Conservation (phyloP, 345 rosid species). For the Arabidopsis thaliana region DNA sequence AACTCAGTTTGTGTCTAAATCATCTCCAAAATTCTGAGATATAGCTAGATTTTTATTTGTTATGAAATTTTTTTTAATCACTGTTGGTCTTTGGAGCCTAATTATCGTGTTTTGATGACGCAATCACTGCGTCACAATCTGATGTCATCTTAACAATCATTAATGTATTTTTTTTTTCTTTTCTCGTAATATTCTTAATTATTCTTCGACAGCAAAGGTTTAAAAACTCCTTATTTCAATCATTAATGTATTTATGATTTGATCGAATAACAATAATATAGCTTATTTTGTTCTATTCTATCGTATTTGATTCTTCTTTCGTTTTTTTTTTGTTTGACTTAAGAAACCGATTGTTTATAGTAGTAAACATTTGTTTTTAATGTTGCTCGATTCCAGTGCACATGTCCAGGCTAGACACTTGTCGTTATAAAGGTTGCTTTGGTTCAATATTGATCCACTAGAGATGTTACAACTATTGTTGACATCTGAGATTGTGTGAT, state of each 20-base stretch:
- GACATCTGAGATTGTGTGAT: too few relatives aligned
- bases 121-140: neutral
- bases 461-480: neutral
- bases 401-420: neutral
- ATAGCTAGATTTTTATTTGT: neutral
- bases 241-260: too few relatives aligned
- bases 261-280: too few relatives aligned
- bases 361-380: neutral
- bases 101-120: neutral
- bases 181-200: too few relatives aligned
- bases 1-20: neutral
- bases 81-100: neutral
- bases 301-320: too few relatives aligned
- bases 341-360: neutral
- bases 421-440: neutral
- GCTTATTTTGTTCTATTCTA: too few relatives aligned
- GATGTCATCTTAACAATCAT: conserved; percentile 7
- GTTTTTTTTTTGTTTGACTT: too few relatives aligned
- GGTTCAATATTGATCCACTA: conserved; percentile 1
- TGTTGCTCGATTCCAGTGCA: neutral
- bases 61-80: neutral
- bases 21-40: neutral
- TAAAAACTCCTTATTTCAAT: too few relatives aligned
- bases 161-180: too few relatives aligned
- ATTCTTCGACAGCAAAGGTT: too few relatives aligned